phyloP scores from a whole-genome alignment of 345 rosid species.

The Pseudoturritis turrita region DNA sequence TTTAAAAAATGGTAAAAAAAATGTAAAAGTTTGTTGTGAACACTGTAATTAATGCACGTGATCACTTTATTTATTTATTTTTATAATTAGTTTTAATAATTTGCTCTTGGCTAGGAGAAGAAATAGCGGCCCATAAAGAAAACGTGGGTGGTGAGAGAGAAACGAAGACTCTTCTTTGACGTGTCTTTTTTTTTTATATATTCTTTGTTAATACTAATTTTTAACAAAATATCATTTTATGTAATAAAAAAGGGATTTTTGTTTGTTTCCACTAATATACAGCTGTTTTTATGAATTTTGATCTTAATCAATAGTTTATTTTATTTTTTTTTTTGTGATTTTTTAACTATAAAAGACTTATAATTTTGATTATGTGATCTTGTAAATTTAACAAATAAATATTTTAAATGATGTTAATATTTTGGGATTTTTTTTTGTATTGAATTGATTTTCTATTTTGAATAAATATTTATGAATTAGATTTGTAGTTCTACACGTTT shows the following conservation, averaged over 20 bases:
- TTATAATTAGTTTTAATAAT: no score
- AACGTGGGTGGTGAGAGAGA: constrained; percentile 27
- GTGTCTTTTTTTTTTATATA: background rate
- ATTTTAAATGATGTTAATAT: no score
- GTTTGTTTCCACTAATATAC: no score
- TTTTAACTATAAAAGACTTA: background rate
- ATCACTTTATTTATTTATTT: background rate
- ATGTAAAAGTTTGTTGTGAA: constrained; percentile 8
- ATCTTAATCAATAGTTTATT: no score
- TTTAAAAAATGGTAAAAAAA: background rate
- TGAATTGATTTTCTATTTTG: background rate
- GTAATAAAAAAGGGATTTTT: no score
- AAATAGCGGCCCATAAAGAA: constrained; percentile 24
- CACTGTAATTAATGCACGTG: constrained; percentile 30
- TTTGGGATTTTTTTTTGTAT: background rate
- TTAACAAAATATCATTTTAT: background rate
- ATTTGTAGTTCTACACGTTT: constrained; percentile 24
- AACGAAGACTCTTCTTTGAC: background rate
- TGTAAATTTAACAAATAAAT: background rate
- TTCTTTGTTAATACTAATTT: no score
- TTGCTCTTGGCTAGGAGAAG: constrained; percentile 21
- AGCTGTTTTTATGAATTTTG: no score
- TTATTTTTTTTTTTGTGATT: no score
- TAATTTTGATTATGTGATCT: background rate
- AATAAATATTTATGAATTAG: background rate